Conservation (phyloP, 305 asterid species). For the Vinca major region DNA sequence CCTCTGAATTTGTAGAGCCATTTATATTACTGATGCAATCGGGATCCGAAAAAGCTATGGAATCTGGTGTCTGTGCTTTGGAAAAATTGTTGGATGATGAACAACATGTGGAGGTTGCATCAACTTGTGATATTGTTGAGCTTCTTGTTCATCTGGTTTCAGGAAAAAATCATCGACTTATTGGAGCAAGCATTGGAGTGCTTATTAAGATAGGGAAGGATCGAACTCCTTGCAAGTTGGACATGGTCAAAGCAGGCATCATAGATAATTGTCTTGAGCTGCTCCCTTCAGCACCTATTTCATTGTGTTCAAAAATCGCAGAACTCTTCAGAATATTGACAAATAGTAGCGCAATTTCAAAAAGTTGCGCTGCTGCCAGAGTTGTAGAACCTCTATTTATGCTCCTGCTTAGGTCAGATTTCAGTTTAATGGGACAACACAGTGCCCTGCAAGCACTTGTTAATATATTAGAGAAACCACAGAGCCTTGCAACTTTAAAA, state of each 20-base stretch:
- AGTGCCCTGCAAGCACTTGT: slow-evolving; percentile 88
- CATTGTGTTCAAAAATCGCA: slow-evolving; percentile 65
- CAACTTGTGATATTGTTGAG: slow-evolving; percentile 50
- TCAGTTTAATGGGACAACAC: slow-evolving; percentile 78
- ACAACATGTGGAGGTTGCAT: slow-evolving; percentile 51
- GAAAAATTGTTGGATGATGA: slow-evolving; percentile 74
- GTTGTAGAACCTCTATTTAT: slow-evolving; percentile 71
- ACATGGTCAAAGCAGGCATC: slow-evolving; percentile 77
- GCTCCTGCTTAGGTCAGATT: slow-evolving; percentile 59
- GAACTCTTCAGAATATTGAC: slow-evolving; percentile 90
- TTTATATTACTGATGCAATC: slow-evolving; percentile 64
- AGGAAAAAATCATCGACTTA: slow-evolving; percentile 60
- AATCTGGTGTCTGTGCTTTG: slow-evolving; percentile 71
- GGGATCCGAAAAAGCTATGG: slow-evolving; percentile 48
- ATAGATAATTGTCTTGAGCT: slow-evolving; percentile 69
- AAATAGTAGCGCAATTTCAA: slow-evolving; percentile 70
- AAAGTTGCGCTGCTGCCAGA: slow-evolving; percentile 50
- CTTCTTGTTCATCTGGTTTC: slow-evolving; percentile 61
- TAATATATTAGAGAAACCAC: slow-evolving; percentile 83
- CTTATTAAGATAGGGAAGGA: slow-evolving; percentile 81
- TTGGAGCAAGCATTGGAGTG: slow-evolving; percentile 69
- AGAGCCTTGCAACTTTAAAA: slow-evolving; percentile 52
- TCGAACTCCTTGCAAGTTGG: slow-evolving; percentile 76
- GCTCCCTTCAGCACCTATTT: slow-evolving; percentile 59
- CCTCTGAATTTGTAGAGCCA: slow-evolving; percentile 59